Evolutionary conservation across 2,329 filamentous ascomycete species (phyloP).

Genomic region (Oidium heveae): DNA sequence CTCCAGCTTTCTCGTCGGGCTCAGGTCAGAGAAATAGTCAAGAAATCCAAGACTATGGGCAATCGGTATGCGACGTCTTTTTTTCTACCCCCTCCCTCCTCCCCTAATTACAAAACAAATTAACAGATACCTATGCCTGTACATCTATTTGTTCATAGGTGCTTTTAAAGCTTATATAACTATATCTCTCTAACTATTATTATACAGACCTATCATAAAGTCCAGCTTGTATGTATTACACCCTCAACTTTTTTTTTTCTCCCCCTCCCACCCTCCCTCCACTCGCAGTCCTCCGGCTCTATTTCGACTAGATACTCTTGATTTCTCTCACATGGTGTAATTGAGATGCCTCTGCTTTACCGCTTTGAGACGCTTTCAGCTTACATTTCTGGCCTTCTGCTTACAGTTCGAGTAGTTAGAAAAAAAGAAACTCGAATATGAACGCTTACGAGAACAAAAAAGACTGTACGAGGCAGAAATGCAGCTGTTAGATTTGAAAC

Average conservation of each 20-base stretch:
- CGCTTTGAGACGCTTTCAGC: too few species aligned
- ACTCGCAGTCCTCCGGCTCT: too few species aligned
- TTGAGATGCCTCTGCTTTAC: too few species aligned
- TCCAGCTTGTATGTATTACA: constrained; percentile 41
- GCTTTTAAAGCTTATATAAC: too few species aligned
- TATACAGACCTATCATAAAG: constrained; percentile 38
- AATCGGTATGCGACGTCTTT: constrained; percentile 13
- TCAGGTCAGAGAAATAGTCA: constrained; percentile 9
- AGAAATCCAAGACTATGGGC: constrained; percentile 13
- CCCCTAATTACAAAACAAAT: too few species aligned
- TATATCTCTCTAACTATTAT: constrained; percentile 1
- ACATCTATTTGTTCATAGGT: too few species aligned
- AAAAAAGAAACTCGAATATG: constrained; percentile 82
- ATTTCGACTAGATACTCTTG: too few species aligned
- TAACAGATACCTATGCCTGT: too few species aligned
- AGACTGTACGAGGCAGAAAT: constrained; percentile 80
- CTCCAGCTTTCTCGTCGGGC: constrained; percentile 39
- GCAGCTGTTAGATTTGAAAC: constrained; percentile 66
- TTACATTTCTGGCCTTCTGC: constrained; percentile 4
- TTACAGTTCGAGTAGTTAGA: constrained; percentile 42
- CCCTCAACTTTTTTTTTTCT: neutral
- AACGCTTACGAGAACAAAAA: constrained; percentile 70
- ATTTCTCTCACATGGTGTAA: too few species aligned
- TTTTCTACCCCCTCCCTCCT: too few species aligned
- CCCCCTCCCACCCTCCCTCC: neutral